These are phyloP conservation scores for Heterococcus sp. DNA, from an alignment of 108 stramenopile genomes.

Conservation along the genomic window DNA sequence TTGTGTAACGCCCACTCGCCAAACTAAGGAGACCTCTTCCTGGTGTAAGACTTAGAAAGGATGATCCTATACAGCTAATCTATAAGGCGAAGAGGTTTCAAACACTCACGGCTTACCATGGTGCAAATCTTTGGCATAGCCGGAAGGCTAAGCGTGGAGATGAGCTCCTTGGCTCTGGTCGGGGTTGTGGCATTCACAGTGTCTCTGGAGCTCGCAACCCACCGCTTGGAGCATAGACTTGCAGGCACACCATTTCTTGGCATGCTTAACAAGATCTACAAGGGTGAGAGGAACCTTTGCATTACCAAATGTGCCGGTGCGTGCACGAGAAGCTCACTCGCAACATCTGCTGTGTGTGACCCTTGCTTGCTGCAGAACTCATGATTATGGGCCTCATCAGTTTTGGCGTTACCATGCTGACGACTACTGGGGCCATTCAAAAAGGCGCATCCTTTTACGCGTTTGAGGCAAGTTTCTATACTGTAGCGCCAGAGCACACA, in stretches of 20 bases:
- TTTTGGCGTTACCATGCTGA: conserved; percentile 32
- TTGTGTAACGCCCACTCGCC: too few relatives aligned
- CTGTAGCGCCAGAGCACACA: too few relatives aligned
- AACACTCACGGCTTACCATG: too few relatives aligned
- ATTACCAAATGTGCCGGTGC: too few relatives aligned
- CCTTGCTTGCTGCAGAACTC: conserved; percentile 12
- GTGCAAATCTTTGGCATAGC: conserved; percentile 27
- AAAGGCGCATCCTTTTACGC: conserved; percentile 10
- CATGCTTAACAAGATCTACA: conserved; percentile 43
- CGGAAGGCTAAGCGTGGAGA: conserved; percentile 4
- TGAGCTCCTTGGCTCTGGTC: conserved; percentile 5
- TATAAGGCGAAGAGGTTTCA: too few relatives aligned
- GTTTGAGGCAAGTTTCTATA: conserved; percentile 17
- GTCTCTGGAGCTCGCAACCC: conserved; percentile 10
- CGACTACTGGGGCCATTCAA: conserved; percentile 25
- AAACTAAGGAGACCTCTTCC: too few relatives aligned
- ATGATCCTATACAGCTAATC: too few relatives aligned
- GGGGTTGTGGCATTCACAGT: conserved; percentile 29
- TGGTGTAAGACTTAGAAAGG: too few relatives aligned
- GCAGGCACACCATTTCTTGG: conserved; percentile 35
- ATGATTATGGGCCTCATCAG: conserved; percentile 46
- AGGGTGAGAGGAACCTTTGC: conserved; percentile 6
- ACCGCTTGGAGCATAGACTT: conserved; percentile 16
- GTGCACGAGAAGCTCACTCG: background rate
- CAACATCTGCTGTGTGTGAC: background rate